Conservation (phyloP, 1,284 basidiomycete species). For the Ustilago crameri region DNA sequence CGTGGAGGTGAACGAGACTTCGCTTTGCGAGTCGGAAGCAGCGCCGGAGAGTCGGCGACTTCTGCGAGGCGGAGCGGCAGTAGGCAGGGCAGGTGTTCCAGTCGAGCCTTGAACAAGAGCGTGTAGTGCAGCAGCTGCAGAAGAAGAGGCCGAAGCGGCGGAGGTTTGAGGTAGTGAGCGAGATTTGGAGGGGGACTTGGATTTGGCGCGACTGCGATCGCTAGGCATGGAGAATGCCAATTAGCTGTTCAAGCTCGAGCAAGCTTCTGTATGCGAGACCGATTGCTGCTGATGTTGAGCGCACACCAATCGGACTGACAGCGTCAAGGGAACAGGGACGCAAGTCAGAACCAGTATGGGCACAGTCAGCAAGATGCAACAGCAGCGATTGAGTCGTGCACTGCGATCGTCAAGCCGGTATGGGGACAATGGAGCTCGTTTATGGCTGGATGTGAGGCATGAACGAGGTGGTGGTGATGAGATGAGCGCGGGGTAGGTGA, state of each 20-base stretch:
- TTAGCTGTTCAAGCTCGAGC: constrained; percentile 5
- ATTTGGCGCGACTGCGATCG: constrained; percentile 32
- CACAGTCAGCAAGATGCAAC: not conserved
- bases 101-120: constrained; percentile 4
- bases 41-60: constrained; percentile 25
- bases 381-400: not conserved
- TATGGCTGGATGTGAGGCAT: constrained; percentile 6
- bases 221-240: constrained; percentile 35
- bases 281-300: constrained; percentile 6
- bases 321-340: not conserved
- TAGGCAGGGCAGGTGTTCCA: constrained; percentile 1
- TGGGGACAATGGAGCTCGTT: not conserved
- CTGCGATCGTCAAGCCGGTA: not conserved
- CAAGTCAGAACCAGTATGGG: not conserved
- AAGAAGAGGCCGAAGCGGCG: not conserved
- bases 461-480: not conserved
- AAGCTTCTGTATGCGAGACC: not conserved
- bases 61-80: constrained; percentile 14
- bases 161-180: constrained; percentile 19
- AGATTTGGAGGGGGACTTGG: constrained; percentile 44
- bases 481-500: not conserved
- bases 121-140: not conserved
- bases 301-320: not conserved
- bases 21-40: constrained; percentile 31
- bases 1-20: constrained; percentile 23